A percentile compares a stretch with the other conserved stretches of the same genome.
Evolutionary conservation across 257 asterid species (phyloP).

Genomic region (Solanum gandarillasii): DNA sequence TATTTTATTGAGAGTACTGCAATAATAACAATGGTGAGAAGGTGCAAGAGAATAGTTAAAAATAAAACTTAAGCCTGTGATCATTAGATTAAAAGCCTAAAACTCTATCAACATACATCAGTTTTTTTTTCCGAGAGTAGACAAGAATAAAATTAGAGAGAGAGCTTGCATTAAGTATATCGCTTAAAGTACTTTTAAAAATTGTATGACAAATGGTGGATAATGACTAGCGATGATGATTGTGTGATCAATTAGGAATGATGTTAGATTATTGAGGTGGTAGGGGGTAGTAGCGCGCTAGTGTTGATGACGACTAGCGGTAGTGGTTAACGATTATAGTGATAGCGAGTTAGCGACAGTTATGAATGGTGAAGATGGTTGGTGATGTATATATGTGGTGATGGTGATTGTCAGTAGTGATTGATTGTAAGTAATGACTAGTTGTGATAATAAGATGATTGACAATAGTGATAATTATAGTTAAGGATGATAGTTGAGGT

Average conservation of each 20-base stretch:
- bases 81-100: neutral
- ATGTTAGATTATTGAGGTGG: neutral
- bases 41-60: neutral
- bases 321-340: neutral
- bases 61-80: rapidly evolving
- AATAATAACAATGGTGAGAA: neutral
- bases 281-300: neutral
- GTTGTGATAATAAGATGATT: neutral
- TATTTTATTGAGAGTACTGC: neutral
- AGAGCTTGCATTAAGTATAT: neutral
- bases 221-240: neutral
- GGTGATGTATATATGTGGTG: neutral
- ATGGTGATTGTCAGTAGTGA: neutral
- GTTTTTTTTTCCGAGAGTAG: neutral
- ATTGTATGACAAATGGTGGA: neutral
- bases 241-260: neutral
- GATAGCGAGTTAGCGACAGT: too few species aligned
- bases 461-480: neutral
- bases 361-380: too few species aligned
- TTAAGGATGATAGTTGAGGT: neutral
- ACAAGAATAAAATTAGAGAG: neutral
- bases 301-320: neutral
- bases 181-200: neutral
- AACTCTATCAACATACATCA: neutral
- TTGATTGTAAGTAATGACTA: neutral